Conservation (phyloP, 2,329 filamentous ascomycete species). For the Aschersonia sp. region DNA sequence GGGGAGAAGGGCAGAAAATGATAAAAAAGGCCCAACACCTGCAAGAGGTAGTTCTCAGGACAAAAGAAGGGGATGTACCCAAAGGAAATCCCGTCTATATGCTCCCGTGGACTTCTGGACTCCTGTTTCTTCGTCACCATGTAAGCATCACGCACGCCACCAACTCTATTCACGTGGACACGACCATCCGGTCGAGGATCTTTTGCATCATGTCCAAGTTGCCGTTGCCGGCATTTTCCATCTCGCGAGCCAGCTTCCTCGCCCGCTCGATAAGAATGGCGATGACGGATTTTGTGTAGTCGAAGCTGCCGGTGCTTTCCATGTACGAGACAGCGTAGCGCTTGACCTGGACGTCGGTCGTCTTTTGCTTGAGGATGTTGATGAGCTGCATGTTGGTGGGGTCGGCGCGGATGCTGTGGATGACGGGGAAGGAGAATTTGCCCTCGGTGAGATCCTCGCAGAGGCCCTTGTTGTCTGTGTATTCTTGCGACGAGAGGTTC, state of each 20-base stretch:
- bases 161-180: constrained; percentile 6
- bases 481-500: constrained; percentile 63
- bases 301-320: constrained; percentile 79
- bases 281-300: constrained; percentile 63
- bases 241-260: constrained; percentile 43
- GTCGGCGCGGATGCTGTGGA: constrained; percentile 76
- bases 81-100: too few species aligned
- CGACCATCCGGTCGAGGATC: constrained; percentile 54
- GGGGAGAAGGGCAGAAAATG: too few species aligned
- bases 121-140: too few species aligned
- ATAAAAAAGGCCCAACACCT: too few species aligned
- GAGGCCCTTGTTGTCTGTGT: constrained; percentile 80
- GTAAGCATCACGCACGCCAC: too few species aligned
- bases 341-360: constrained; percentile 76
- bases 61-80: too few species aligned
- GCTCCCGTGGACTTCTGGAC: too few species aligned
- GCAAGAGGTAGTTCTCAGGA: too few species aligned
- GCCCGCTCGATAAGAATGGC: constrained; percentile 50
- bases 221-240: constrained; percentile 43
- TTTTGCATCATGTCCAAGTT: constrained; percentile 43
- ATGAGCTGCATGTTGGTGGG: constrained; percentile 65
- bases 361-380: constrained; percentile 87
- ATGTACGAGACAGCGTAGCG: constrained; percentile 83
- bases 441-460: constrained; percentile 94
- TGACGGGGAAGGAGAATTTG: constrained; percentile 93